Evolutionary conservation across 257 asterid species (phyloP), one percentile per base, ranked within the genome.

Genomic region (Thymus mandschuricus): DNA sequence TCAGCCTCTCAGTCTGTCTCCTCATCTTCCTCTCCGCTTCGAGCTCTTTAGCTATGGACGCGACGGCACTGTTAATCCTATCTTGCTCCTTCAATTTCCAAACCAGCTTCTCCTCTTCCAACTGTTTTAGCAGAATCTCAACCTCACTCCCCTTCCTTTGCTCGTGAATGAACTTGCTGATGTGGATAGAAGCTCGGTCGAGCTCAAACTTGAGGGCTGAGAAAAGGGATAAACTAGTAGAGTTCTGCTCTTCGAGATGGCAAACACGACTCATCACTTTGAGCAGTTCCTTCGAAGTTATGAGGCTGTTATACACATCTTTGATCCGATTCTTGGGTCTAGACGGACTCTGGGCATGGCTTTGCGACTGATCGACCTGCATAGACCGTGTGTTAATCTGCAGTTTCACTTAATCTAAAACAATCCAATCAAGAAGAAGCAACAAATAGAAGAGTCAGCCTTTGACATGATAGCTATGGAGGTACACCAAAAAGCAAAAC

Each of bases 1-100:
- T 95, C 57, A 95, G 74, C 65, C 96, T 80, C 85, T 95, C 99
- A 0, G 96, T 85, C 79, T 92, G 99, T 40, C 86, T 75, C 87
- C 91, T 92, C 65, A 92, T 77, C 84, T 80, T 92, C 96, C 86
- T 90, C 85, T 95, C 98, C 0, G 67, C 62, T 64, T 88, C 90
- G 27, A 91, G 90, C 75, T 95, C 99, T 8, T 81, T 81, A 2
- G 90, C 84, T 41, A 89, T 45, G 33, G 94, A 81, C 12, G 76
- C 56, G 27, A 93, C 67, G 41, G 96, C 94, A 44, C 65, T 68
- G 40, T 83, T 93, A 40, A 88, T 82, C 66, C 86, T 76, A 27
- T 88, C 94, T 66, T 86, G 95, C 78, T 89, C 96, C 77, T 82
- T 95, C n/a, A 84, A 28, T 74, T 86, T 91, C 90, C 95, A 86